Evolutionary conservation across 305 asterid genomes (phyloP).

Genomic region (Solanum hybrid): DNA sequence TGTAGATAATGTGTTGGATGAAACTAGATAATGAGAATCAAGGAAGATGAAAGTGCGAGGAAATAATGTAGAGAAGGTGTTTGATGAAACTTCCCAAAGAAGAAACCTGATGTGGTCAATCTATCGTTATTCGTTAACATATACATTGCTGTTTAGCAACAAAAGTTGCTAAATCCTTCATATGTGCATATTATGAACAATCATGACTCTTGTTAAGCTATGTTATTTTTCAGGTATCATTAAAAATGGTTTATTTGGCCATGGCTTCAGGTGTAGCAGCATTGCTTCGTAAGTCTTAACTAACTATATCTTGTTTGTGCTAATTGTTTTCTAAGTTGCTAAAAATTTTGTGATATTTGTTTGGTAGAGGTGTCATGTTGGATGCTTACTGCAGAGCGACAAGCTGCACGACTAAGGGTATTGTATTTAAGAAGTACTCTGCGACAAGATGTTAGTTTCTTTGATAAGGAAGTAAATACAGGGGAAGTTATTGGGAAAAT

Average conservation of each 20-base stretch:
- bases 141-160: neutral
- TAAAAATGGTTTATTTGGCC: conserved; percentile 54
- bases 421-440: conserved; percentile 42
- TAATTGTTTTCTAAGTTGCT: neutral
- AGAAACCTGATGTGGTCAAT: neutral
- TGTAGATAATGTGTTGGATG: neutral
- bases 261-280: conserved; percentile 49
- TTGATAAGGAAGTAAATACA: conserved; percentile 52
- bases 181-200: neutral
- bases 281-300: conserved; percentile 38
- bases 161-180: neutral
- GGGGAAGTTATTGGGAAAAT: conserved; percentile 57
- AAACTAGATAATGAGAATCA: neutral
- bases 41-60: no score
- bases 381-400: conserved; percentile 65
- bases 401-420: conserved; percentile 48
- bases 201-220: neutral
- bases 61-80: neutral
- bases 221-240: conserved; percentile 14
- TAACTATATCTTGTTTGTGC: neutral
- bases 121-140: neutral
- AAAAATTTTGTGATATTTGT: neutral
- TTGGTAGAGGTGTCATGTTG: conserved; percentile 49
- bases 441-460: conserved; percentile 54
- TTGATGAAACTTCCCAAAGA: neutral